Evolutionary conservation across 139 green algal genomes (phyloP), one percentile per base, ranked within the genome.

Genomic region (Ettlia oleoabundans): DNA sequence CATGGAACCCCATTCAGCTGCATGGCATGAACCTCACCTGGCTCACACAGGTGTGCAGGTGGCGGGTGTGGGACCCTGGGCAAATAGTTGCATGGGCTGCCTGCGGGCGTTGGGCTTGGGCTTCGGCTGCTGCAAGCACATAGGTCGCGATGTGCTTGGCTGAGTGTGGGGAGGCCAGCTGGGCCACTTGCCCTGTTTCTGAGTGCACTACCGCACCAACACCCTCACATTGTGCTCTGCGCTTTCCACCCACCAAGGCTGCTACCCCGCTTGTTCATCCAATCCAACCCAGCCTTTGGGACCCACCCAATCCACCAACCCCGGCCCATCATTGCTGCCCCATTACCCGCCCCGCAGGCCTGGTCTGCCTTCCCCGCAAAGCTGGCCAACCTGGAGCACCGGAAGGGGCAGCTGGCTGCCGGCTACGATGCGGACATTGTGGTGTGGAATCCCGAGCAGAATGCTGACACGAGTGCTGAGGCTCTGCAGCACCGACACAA

Each of bases 341-440:
- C 32, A 32, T 30, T 42, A 37, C 67, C 26, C 41, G 2, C 26
- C n/a, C 2, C 90, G 28, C 75, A 74, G 9, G 68, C 70, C 28
- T 87, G 78, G 86, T 90, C 81, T 47, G 30, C 22, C 15, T 10
- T n/a, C 9, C 94, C 95, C 8, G 94, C 95, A 0, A 47, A 83
- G 30, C 85, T 98, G 66, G 83, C 89, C 3, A 88, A 89, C 2
- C 64, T 98, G 43, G 15, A 28, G 0, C 4, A 53, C 3, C 42
- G 72, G 38, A 98, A 98, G 78, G 96, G 96, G 4, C 32, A 38
- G 8, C 86, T 99, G 9, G 76, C 51, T 13, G 32, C 80, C 0
- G 94, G 93, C 2, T 91, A 91, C 67, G 93, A 98, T 68, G 96
- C 95, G 0, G 96, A 99, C 84, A 65, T 99, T 13, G 91, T 98